These are phyloP conservation scores for Podila epigama DNA, from an alignment of 192 early-diverging fungal species.

Conservation along the genomic window DNA sequence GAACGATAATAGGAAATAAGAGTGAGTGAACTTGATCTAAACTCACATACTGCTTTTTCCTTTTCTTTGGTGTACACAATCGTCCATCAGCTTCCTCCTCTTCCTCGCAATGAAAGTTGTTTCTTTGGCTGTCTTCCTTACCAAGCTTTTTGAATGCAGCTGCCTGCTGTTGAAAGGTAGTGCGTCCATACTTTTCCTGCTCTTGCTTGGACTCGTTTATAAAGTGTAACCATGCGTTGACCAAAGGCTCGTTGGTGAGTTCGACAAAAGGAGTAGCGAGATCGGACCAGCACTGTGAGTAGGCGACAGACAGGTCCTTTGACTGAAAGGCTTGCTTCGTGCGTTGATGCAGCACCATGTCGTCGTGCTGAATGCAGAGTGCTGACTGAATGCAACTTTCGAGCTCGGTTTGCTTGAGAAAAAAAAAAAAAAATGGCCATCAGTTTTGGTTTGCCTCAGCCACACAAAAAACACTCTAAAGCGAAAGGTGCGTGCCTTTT, in stretches of 20 bases:
- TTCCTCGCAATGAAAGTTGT: too few species aligned
- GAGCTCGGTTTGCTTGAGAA: too few species aligned
- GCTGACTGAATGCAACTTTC: too few species aligned
- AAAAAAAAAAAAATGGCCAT: too few species aligned
- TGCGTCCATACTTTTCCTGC: constrained; percentile 40
- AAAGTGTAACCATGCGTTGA: constrained; percentile 32
- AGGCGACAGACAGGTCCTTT: constrained; percentile 45
- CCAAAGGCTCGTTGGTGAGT: constrained; percentile 4
- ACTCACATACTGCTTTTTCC: too few species aligned
- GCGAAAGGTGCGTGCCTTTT: not conserved
- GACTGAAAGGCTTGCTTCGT: constrained; percentile 50
- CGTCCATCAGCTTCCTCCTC: too few species aligned
- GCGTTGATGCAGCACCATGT: constrained; percentile 50
- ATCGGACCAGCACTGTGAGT: constrained; percentile 24
- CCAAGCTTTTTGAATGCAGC: constrained; percentile 45
- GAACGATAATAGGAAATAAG: not conserved
- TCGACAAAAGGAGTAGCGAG: constrained; percentile 18
- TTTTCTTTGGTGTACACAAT: too few species aligned
- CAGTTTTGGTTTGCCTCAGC: not conserved
- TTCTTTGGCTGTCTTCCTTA: not conserved
- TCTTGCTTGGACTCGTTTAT: constrained; percentile 32
- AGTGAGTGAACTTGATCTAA: not conserved
- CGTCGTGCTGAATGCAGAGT: too few species aligned
- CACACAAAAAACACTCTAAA: not conserved
- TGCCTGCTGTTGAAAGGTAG: constrained; percentile 41